These are phyloP conservation scores for Paramecium octaurelia DNA, from an alignment of 73 alveolate species.

Conservation along the genomic window DNA sequence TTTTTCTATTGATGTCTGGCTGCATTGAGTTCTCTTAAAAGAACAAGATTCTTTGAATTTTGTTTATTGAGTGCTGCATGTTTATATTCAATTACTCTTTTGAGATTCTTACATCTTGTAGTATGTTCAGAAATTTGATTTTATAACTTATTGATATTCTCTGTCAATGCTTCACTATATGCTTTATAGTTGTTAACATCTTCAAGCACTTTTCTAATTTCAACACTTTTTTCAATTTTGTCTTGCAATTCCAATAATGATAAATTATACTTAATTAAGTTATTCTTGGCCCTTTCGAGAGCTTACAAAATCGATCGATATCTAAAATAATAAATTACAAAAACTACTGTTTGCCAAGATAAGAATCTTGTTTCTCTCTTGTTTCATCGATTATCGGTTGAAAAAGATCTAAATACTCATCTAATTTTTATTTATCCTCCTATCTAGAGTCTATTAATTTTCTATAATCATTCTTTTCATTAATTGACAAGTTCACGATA, in stretches of 20 bases:
- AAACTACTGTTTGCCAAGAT: background rate
- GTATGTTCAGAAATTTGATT: background rate
- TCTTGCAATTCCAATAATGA: background rate
- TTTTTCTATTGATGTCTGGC: background rate
- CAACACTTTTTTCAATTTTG: background rate
- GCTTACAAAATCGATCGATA: background rate
- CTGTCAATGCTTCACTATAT: conserved; percentile 32
- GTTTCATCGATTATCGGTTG: conserved; percentile 7
- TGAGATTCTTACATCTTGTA: background rate
- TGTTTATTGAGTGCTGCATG: background rate
- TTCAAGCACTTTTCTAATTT: conserved; percentile 4
- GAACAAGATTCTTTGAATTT: conserved; percentile 10
- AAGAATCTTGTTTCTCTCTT: conserved; percentile 1
- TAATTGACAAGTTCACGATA: background rate
- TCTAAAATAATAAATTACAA: background rate
- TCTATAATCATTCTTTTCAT: background rate
- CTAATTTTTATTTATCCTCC: background rate
- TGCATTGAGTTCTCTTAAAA: background rate
- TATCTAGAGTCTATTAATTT: background rate
- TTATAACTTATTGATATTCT: background rate
- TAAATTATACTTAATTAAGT: background rate
- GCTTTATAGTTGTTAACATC: conserved; percentile 4
- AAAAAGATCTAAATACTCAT: background rate
- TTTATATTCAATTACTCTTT: background rate
- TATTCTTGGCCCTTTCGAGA: conserved; percentile 36